Base-by-base conservation (phyloP, 2,329 filamentous ascomycete species). In the Neoarthrinium moseri region DNA sequence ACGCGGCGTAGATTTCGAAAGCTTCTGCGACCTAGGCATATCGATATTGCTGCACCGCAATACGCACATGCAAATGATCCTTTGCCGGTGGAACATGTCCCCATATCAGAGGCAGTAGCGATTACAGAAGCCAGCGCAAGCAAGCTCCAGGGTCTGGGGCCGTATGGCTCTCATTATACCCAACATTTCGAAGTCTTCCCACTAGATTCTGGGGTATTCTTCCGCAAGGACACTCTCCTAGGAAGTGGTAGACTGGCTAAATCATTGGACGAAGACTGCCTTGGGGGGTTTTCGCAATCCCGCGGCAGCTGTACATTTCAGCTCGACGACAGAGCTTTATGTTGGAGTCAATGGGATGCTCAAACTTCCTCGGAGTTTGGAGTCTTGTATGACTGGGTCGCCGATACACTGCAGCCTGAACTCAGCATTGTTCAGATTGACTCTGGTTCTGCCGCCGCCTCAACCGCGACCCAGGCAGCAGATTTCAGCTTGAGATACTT, bases 101-200 rank as follows among this genome's bases (percentile, higher is more conserved):
- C 51, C 13, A 18, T 38, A 18, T 36, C 21, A 22, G 54, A 61
- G 6, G 51, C 53, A 3, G 53, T 51, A 5, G 47, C 54, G 3
- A 46, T 54, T 12, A 36, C 43, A 4, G 45, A 56, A 4, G 48
- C 53, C 39, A 51, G 52, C n/a, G 48, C 51, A 5, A 55, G 58
- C 34, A 78, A 73, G 50, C 57, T 85, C n/a, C 53, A 59, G 10
- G 80, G 81, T 1, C 64, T 86, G 6, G 80, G 77, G 0, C 78
- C 80, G 1, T 83, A 80, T 57, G 82, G 82, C 1, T 80, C 78
- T 2, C 70, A 73, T 20, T 86, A 85, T 57, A 78, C 80, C 0
- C 72, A 77, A 26, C 75, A 86, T 55, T 86, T 86, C 50, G 80
- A 84, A 36, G 62, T 80, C 4, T 82, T 83, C 43, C 81, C 81